Base-by-base conservation (phyloP, 768 basidiomycete genomes). In the Hericium rajendrae region DNA sequence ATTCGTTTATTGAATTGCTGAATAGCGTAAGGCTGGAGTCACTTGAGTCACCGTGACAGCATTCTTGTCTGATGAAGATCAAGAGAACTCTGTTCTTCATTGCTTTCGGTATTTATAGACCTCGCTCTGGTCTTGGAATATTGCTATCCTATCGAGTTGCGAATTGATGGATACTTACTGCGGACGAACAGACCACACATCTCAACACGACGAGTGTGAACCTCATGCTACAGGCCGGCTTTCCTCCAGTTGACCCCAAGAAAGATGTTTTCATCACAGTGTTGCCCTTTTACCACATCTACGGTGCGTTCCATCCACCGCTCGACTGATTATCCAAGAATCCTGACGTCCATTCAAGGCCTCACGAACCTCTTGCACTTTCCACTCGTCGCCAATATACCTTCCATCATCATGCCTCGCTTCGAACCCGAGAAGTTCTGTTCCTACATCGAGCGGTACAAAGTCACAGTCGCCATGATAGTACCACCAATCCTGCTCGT, bases 401-500 rank as follows among this genome's bases (percentile, higher is more conserved):
- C 85, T 0, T 70, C 81, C 2, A 74, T 84, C 26, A 72, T 91
- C 48, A 78, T 86, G 67, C 69, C 79, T 1, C 80, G 80, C 38
- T 94, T 94, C 66, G 86, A 93, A 60, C 85, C 88, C 0, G 73
- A 73, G 1, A 67, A 72, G 53, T 90, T 89, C 64, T 86, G 88
- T 60, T 72, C 75, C 10, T 74, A 79, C 51, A 79, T 95, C 51
- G 76, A 85, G 60, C 77, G 74, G 52, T 88, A 88, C 73, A 79
- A 73, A 53, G 77, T 84, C 26, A 85, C 85, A 0, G 58, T 73
- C 1, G 59, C 79, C 0, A 70, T 86, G 0, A 72, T 91, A 48
- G 91, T 91, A 1, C 93, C 93, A 1, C 92, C 94, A 0, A 83
- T 97, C n/a, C 71, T 93, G 11, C 83, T 97, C 16, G 77, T 82